phyloP scores from a whole-genome alignment of 1,284 basidiomycete species.

The Papiliotrema fonsecae region DNA sequence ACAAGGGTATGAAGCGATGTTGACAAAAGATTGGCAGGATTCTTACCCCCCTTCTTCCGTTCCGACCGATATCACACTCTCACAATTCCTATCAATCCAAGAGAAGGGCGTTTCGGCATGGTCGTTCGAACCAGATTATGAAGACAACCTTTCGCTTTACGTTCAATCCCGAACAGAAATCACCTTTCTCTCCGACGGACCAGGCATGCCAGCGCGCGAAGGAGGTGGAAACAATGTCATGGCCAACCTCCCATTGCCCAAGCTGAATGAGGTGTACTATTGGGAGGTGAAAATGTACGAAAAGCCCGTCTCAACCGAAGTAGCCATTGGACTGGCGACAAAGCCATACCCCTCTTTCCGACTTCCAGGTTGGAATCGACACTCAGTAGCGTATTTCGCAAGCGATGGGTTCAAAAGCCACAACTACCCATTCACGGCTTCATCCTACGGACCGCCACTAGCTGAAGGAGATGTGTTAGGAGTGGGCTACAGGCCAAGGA shows the following conservation, averaged over 20 bases:
- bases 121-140: constrained; percentile 96
- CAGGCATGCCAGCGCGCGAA: constrained; percentile 56
- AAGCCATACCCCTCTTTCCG: constrained; percentile 93
- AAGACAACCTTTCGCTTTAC: constrained; percentile 80
- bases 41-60: constrained; percentile 89
- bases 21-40: constrained; percentile 67
- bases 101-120: constrained; percentile 97
- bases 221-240: constrained; percentile 78
- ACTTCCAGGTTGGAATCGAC: constrained; percentile 78
- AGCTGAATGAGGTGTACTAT: constrained; percentile 95
- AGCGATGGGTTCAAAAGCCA: constrained; percentile 90
- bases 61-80: constrained; percentile 91
- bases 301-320: constrained; percentile 73
- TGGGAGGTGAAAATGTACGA: constrained; percentile 99
- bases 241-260: constrained; percentile 88
- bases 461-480: constrained; percentile 93
- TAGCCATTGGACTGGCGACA: constrained; percentile 84
- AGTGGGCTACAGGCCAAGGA: constrained; percentile 85
- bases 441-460: constrained; percentile 76
- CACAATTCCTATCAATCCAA: constrained; percentile 94
- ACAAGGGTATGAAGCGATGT: constrained; percentile 3
- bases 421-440: constrained; percentile 90
- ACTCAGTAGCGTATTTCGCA: constrained; percentile 95
- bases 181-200: constrained; percentile 90
- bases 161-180: constrained; percentile 92